Evolutionary conservation across 2,329 filamentous ascomycete species (phyloP).

Genomic region (Aureobasidium pullulans): DNA sequence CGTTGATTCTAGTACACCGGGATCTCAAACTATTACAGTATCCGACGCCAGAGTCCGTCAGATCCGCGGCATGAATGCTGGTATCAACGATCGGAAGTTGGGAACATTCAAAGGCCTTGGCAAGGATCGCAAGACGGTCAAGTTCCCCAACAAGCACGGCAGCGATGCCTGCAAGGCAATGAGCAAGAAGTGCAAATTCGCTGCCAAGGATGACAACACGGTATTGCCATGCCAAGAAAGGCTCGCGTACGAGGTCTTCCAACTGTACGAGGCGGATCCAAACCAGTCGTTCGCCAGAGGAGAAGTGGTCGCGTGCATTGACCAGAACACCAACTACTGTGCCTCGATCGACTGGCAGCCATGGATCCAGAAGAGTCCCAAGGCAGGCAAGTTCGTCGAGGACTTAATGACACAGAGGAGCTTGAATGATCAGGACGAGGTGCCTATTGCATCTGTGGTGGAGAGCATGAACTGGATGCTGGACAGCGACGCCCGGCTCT

Average conservation of each 20-base stretch:
- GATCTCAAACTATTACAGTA: no score
- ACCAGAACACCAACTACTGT: background rate
- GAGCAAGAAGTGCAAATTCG: background rate
- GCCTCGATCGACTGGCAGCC: background rate
- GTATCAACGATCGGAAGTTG: background rate
- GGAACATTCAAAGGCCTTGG: background rate
- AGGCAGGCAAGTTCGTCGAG: background rate
- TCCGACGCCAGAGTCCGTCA: no score
- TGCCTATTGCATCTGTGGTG: background rate
- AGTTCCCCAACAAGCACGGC: background rate
- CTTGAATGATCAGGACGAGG: background rate
- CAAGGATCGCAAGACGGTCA: background rate
- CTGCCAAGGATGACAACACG: background rate
- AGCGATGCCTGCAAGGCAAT: background rate
- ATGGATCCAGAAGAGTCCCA: background rate
- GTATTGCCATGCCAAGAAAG: background rate
- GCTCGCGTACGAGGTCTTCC: background rate
- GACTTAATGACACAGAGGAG: background rate
- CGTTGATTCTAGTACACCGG: no score
- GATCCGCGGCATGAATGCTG: background rate
- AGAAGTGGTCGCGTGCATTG: background rate
- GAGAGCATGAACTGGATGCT: background rate
- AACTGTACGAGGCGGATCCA: background rate
- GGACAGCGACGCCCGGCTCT: background rate
- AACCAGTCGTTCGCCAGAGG: background rate